Evolutionary conservation across 371 early-diverging fungal species (phyloP).

Genomic region (Mortierella sp.): DNA sequence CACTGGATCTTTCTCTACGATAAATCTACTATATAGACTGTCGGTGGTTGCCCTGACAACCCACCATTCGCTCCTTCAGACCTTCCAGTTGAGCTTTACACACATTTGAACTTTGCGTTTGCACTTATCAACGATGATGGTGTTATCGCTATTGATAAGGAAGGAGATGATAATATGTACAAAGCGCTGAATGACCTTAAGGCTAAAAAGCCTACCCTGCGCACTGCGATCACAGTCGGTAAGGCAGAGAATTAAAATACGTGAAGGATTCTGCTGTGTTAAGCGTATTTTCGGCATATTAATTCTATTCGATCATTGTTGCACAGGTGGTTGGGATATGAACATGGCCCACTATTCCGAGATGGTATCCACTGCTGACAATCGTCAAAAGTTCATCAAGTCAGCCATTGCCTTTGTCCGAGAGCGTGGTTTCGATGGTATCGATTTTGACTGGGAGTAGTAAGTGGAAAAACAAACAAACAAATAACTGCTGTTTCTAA

Average conservation of each 20-base stretch:
- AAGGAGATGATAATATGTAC: constrained; percentile 25
- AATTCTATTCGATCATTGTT: background rate
- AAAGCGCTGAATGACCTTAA: constrained; percentile 47
- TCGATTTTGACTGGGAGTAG: constrained; percentile 57
- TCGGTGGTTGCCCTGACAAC: constrained; percentile 35
- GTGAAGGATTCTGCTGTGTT: too few species aligned
- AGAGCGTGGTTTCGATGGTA: constrained; percentile 38
- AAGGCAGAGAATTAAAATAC: background rate
- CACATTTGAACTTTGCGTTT: constrained; percentile 53
- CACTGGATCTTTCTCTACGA: background rate
- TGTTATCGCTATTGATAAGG: constrained; percentile 25
- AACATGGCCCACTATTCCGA: constrained; percentile 53
- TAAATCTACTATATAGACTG: constrained; percentile 24
- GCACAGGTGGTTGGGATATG: constrained; percentile 53
- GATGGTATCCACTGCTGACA: constrained; percentile 48
- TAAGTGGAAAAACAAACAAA: too few species aligned
- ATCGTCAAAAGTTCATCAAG: constrained; percentile 49
- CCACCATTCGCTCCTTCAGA: constrained; percentile 35
- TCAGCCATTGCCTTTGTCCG: constrained; percentile 39
- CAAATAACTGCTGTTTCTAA: too few species aligned
- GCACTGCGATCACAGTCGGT: constrained; percentile 39
- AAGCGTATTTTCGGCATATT: too few species aligned
- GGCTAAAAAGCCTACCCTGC: constrained; percentile 33
- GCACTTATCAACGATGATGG: constrained; percentile 48
- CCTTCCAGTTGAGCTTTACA: constrained; percentile 41